phyloP scores from a whole-genome alignment of 2,329 filamentous ascomycete species.

The Hymenoscyphus fraxineus region DNA sequence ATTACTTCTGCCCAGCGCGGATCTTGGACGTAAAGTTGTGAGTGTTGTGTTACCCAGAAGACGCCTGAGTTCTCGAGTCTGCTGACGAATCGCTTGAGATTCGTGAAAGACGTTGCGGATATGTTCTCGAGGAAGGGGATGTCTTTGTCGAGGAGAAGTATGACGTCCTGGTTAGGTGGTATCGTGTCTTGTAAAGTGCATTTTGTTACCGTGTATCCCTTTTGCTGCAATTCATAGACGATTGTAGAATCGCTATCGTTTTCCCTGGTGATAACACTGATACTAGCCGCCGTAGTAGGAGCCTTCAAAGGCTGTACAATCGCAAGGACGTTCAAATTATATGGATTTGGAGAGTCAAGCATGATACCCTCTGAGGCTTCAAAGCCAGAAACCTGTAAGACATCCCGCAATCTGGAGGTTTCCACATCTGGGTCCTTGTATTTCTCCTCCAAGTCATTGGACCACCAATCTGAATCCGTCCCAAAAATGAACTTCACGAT shows the following conservation, averaged over 20 bases:
- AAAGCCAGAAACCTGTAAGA: not conserved
- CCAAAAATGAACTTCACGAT: not conserved
- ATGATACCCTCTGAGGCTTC: not conserved
- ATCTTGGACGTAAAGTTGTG: slow-evolving; percentile 25
- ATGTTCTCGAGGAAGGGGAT: not conserved
- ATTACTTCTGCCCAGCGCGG: slow-evolving; percentile 23
- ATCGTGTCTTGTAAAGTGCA: not conserved
- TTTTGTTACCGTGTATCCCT: not conserved
- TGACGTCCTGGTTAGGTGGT: not conserved
- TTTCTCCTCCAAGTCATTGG: not conserved
- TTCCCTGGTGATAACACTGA: not conserved
- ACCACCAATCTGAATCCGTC: not conserved
- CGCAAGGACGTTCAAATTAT: not conserved
- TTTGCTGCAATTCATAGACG: not conserved
- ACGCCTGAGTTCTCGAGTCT: slow-evolving; percentile 1
- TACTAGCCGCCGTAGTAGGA: too few relatives aligned
- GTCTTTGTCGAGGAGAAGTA: not conserved
- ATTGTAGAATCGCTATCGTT: not conserved
- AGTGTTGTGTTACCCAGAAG: slow-evolving; percentile 18
- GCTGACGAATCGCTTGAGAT: not conserved
- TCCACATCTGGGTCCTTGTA: not conserved
- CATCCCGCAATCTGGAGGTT: not conserved
- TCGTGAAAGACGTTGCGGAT: not conserved
- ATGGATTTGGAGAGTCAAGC: not conserved
- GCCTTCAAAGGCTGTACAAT: not conserved